phyloP scores from a whole-genome alignment of 257 asterid species.

The Solanum corneliomulleri region DNA sequence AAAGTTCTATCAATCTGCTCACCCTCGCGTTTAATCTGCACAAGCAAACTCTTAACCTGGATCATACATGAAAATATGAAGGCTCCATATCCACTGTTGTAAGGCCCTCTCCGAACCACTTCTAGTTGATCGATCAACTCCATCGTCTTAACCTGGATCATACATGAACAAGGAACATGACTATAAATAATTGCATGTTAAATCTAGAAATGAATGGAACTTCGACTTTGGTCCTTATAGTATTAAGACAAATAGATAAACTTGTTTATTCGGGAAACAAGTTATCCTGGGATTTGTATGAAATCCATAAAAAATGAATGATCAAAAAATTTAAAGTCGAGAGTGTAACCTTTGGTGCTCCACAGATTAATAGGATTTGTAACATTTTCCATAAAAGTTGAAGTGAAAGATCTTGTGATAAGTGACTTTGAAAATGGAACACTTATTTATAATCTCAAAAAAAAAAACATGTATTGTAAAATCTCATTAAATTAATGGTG shows the following conservation, averaged over 20 bases:
- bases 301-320: no score
- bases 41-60: no score
- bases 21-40: no score
- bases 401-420: not conserved
- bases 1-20: no score
- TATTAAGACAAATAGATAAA: not conserved
- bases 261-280: not conserved
- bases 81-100: conserved; percentile 47
- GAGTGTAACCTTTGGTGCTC: no score
- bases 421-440: not conserved
- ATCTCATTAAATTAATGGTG: not conserved
- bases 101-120: conserved; percentile 66
- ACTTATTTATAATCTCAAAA: not conserved
- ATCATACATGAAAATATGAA: no score
- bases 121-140: conserved; percentile 73
- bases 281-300: no score
- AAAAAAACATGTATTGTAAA: not conserved
- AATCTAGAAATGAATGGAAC: no score
- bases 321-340: no score
- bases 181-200: not conserved
- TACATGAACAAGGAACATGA: not conserved
- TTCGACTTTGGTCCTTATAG: not conserved
- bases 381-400: no score
- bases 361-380: no score
- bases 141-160: conserved; percentile 71